Percentiles rank a stretch among this genome's conserved stretches.
Conservation (phyloP, 768 basidiomycete species). For the Russula olivacea region DNA sequence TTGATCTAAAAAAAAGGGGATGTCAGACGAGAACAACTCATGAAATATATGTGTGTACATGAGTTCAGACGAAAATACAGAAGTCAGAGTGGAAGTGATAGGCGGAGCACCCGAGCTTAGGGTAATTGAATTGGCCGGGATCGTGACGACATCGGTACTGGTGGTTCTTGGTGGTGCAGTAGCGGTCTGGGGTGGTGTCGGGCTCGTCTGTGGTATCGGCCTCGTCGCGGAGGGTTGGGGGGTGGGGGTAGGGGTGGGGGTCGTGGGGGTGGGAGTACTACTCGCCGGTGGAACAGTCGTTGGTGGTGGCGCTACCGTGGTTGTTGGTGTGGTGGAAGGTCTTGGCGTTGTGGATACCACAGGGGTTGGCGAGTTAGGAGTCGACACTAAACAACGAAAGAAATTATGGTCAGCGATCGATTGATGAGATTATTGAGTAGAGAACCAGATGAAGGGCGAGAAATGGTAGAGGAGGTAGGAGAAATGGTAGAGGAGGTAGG, state of each 20-base stretch:
- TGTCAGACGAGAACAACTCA: background rate
- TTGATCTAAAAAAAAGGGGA: slow-evolving; percentile 3
- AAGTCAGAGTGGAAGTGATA: slow-evolving; percentile 1
- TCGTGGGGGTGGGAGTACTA: background rate
- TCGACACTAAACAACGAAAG: background rate
- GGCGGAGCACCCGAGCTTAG: background rate
- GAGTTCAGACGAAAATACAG: slow-evolving; percentile 1
- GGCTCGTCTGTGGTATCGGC: too few species aligned
- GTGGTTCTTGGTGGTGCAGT: background rate
- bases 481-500: background rate
- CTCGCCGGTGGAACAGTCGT: background rate
- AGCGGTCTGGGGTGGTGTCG: background rate
- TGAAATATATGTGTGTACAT: background rate
- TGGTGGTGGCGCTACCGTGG: background rate
- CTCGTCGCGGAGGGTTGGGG: too few species aligned
- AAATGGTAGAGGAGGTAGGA: background rate
- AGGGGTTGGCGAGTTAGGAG: background rate
- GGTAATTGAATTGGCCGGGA: background rate
- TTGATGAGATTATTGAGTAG: background rate
- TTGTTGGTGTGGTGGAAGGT: background rate
- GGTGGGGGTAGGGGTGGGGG: background rate
- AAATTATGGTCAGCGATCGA: background rate
- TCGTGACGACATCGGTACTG: background rate
- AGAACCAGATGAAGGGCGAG: background rate
- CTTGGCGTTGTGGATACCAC: background rate